Conservation (phyloP, 2,329 filamentous ascomycete genomes). For the Cladosporium sp. region DNA sequence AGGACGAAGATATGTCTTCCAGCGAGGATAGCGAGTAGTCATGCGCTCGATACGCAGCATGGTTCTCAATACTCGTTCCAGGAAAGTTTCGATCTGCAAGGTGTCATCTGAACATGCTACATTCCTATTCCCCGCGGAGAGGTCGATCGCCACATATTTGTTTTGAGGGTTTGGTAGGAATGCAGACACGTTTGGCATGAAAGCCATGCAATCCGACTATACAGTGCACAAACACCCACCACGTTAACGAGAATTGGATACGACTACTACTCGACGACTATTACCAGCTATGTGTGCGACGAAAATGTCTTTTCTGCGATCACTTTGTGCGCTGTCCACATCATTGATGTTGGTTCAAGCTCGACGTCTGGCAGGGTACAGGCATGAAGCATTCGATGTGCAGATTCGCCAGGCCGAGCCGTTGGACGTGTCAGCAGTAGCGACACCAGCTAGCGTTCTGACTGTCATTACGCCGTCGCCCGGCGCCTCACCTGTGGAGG, state of each 20-base stretch:
- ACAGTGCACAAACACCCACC: slow-evolving; percentile 11
- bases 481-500: slow-evolving; percentile 43
- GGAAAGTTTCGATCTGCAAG: slow-evolving; percentile 14
- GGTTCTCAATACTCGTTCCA: neutral
- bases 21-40: slow-evolving; percentile 19
- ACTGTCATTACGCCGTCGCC: slow-evolving; percentile 47
- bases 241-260: neutral
- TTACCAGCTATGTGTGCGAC: neutral
- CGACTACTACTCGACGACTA: slow-evolving; percentile 15
- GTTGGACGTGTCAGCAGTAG: slow-evolving; percentile 26
- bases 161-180: slow-evolving; percentile 35
- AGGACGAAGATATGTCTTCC: slow-evolving; percentile 17
- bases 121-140: slow-evolving; percentile 31
- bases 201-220: slow-evolving; percentile 1
- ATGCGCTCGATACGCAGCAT: neutral
- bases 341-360: slow-evolving; percentile 28
- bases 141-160: slow-evolving; percentile 31
- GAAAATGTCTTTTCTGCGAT: slow-evolving; percentile 30
- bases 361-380: slow-evolving; percentile 30
- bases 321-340: slow-evolving; percentile 24
- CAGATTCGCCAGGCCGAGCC: slow-evolving; percentile 29
- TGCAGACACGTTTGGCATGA: slow-evolving; percentile 24
- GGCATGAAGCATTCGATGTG: slow-evolving; percentile 36
- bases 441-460: slow-evolving; percentile 32
- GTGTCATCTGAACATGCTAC: slow-evolving; percentile 22